Evolutionary conservation across 768 basidiomycete genomes (phyloP).

Genomic region (Neoboletus brunneissimus): DNA sequence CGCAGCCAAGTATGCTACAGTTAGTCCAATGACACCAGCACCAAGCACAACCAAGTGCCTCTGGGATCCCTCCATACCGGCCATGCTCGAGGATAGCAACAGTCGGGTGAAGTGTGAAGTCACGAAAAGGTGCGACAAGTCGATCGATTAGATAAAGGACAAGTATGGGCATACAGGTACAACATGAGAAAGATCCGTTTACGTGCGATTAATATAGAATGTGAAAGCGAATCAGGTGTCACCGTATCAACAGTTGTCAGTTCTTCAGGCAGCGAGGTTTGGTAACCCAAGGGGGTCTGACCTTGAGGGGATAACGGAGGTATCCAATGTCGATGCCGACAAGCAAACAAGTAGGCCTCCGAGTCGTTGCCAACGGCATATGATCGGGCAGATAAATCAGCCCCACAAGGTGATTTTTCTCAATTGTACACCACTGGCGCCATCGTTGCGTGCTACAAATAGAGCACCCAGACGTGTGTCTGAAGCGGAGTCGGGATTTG

Average conservation of each 20-base stretch:
- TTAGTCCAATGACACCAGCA: constrained; percentile 40
- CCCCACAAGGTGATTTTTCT: constrained; percentile 43
- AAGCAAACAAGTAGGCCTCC: background rate
- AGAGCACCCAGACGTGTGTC: constrained; percentile 41
- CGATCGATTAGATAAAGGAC: constrained; percentile 1
- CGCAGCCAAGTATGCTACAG: constrained; percentile 34
- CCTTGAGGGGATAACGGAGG: background rate
- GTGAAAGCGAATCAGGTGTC: background rate
- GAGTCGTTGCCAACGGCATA: background rate
- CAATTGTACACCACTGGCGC: constrained; percentile 33
- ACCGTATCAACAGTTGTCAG: too few relatives aligned
- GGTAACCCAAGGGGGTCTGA: background rate
- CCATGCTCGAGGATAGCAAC: constrained; percentile 12
- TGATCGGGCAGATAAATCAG: constrained; percentile 15
- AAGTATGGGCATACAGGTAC: background rate
- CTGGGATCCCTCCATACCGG: constrained; percentile 2
- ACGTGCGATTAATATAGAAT: background rate
- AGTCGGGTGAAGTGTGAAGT: background rate
- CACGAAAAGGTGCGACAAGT: background rate
- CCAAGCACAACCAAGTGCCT: constrained; percentile 34
- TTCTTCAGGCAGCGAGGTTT: background rate
- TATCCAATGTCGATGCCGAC: background rate
- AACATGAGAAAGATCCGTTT: background rate
- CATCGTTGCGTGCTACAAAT: constrained; percentile 37
- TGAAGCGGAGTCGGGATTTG: constrained; percentile 9